Evolutionary conservation across 2,329 filamentous ascomycete species (phyloP), one percentile per base, ranked within the genome.

Genomic region (Blumeria graminis): DNA sequence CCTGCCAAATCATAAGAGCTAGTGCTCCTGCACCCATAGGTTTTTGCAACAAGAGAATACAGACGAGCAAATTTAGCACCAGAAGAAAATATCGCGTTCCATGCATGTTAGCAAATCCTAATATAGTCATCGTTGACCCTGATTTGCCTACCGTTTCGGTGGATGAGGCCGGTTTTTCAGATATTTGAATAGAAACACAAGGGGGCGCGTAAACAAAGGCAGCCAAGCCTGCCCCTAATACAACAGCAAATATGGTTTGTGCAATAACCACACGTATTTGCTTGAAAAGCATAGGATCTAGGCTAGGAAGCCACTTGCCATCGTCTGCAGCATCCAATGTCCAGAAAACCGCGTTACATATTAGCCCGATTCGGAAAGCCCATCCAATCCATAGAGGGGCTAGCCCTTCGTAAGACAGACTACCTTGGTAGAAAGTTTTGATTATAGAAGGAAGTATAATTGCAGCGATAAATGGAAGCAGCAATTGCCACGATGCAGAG

Each of bases 21-120:
- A 96, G 76, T 0, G 88, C 81, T 54, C 87, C 89, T 57, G 82
- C 81, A 55, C 92, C 92, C 86, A 98, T 93, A 14, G 92, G 92
- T 68, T 96, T 96, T 60, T 90, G 84, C 32, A 96, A 75, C 7
- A 95, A 75, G 56, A 87, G 77, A 57, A 88, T 78, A 0, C 81
- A 84, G 8, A 86, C 75, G 32, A 86, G 75, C 68, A 93, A 80
- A 65, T 89, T 87, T 61, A 86, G 73, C 2, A 88, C 77, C 6
- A 96, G 76, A 36, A 96, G 73, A 61, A 94, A 81, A 69, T 93
- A 96, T 33, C 90, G 83, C 0, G 86, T 84, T 57, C 92, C 92
- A 65, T 94, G 82, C n/a, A 86, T 80, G 65, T 98, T 98, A 60
- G 83, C 85, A 69, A 93, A 96, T 48, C 92, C 92, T 16, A 94